These are phyloP conservation scores for Aspergillus sp. DNA, from an alignment of 2,329 filamentous ascomycete species.

Conservation along the genomic window DNA sequence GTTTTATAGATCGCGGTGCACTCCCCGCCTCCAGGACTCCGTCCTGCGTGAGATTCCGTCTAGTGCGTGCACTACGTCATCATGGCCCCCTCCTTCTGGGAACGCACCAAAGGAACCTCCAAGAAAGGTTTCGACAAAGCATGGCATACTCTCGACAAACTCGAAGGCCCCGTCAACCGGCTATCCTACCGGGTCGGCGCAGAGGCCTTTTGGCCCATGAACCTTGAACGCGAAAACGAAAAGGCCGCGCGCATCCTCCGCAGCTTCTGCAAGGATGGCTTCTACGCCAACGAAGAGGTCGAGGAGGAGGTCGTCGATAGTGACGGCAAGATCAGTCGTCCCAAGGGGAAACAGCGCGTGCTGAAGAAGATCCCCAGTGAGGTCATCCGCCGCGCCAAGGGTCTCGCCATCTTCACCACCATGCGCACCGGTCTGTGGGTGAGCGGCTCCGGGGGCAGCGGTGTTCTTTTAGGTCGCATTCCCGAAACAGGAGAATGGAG, in stretches of 20 bases:
- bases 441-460: constrained; percentile 85
- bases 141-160: constrained; percentile 65
- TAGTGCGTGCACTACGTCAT: constrained; percentile 5
- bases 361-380: constrained; percentile 81
- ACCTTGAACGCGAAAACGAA: constrained; percentile 83
- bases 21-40: not conserved
- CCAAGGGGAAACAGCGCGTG: constrained; percentile 61
- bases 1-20: constrained; percentile 9
- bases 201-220: constrained; percentile 82
- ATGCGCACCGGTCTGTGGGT: constrained; percentile 93
- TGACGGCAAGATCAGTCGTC: constrained; percentile 49
- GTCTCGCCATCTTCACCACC: constrained; percentile 89
- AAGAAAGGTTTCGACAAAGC: constrained; percentile 72
- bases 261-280: constrained; percentile 82
- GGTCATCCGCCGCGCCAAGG: constrained; percentile 85
- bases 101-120: constrained; percentile 50
- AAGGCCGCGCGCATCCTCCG: constrained; percentile 86
- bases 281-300: constrained; percentile 60
- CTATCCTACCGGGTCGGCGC: constrained; percentile 77
- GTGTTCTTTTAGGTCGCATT: constrained; percentile 77
- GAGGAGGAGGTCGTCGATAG: constrained; percentile 27
- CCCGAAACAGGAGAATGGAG: constrained; percentile 83
- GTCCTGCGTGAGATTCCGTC: too few relatives aligned
- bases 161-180: constrained; percentile 74
- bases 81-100: constrained; percentile 54